Evolutionary conservation across 805 yeast genomes (phyloP).

Genomic region (Clavispora carvajalis): DNA sequence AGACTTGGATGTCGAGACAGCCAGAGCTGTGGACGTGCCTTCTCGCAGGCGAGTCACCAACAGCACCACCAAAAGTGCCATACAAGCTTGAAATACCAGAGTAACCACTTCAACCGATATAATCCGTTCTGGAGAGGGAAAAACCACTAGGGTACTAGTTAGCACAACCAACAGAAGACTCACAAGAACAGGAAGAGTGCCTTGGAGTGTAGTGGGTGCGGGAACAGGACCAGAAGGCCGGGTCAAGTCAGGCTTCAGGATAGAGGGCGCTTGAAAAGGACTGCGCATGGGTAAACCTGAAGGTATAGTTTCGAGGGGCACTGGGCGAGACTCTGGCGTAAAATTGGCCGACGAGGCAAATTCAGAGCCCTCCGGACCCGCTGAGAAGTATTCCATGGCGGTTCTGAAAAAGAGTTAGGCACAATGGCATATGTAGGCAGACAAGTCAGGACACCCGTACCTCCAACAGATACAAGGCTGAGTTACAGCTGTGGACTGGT

Average conservation of each 20-base stretch:
- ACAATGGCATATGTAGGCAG: neutral
- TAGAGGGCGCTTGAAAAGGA: slow-evolving; percentile 1
- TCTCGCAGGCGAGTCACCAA: slow-evolving; percentile 3
- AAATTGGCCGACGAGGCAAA: neutral
- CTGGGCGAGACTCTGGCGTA: neutral
- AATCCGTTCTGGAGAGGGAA: slow-evolving; percentile 1
- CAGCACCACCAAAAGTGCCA: slow-evolving; percentile 15
- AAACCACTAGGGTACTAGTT: slow-evolving; percentile 18
- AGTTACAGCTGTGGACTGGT: no score
- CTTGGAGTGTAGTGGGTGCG: slow-evolving; percentile 8
- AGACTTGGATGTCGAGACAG: slow-evolving; percentile 2
- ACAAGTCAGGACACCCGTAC: neutral
- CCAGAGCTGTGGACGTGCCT: slow-evolving; percentile 2
- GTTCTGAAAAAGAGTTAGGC: neutral
- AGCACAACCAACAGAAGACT: slow-evolving; percentile 28
- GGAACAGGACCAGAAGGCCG: neutral
- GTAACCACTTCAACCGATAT: slow-evolving; percentile 6
- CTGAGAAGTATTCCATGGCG: neutral
- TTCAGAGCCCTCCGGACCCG: neutral
- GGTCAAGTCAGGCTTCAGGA: neutral
- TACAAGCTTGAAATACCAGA: slow-evolving; percentile 20
- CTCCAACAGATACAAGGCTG: no score
- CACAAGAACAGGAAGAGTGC: slow-evolving; percentile 30
- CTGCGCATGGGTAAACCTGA: slow-evolving; percentile 5
- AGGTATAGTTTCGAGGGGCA: slow-evolving; percentile 9